Percentiles rank a stretch among this genome's conserved stretches.
Evolutionary conservation across 1,139 yeast genomes (phyloP).

Genomic region (Debaryomycetaceae sp.): DNA sequence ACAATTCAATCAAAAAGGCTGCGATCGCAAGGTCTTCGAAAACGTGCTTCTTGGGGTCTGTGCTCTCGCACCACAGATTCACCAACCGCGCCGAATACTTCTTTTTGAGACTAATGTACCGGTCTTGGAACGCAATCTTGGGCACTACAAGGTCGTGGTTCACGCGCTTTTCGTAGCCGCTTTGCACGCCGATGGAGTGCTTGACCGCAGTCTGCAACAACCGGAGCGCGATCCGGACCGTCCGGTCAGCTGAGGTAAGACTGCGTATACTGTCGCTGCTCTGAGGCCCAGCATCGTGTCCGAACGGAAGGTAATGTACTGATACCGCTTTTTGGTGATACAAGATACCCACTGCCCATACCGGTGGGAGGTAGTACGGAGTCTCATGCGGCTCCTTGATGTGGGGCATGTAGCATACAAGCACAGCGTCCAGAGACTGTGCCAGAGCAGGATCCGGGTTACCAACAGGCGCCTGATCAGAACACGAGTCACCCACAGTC

Average conservation of each 20-base stretch:
- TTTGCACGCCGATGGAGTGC: conserved; percentile 74
- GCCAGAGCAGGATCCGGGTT: no score
- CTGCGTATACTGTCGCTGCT: conserved; percentile 15
- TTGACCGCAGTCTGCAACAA: conserved; percentile 69
- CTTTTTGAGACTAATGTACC: conserved; percentile 71
- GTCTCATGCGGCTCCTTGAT: conserved; percentile 45
- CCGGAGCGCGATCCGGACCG: conserved; percentile 72
- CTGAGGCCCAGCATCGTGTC: conserved; percentile 11
- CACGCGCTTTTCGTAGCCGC: conserved; percentile 82
- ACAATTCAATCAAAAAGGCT: conserved; percentile 82
- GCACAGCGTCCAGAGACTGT: no score
- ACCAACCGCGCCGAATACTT: conserved; percentile 69
- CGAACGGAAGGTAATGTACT: conserved; percentile 69
- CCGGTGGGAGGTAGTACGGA: conserved; percentile 85
- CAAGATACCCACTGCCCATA: conserved; percentile 67
- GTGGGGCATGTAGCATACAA: conserved; percentile 73
- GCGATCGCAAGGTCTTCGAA: conserved; percentile 96
- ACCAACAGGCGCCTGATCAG: conserved; percentile 11
- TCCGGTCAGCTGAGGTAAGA: conserved; percentile 43
- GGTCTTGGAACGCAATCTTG: conserved; percentile 71
- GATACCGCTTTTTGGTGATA: conserved; percentile 46
- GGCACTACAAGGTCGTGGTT: conserved; percentile 81
- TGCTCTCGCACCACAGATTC: conserved; percentile 82
- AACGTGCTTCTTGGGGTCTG: conserved; percentile 93
- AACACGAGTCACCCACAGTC: no score